A percentile compares a stretch with the other conserved stretches of the same genome.
phyloP scores from a whole-genome alignment of 2,329 filamentous ascomycete genomes.

The Cercospora beticola region DNA sequence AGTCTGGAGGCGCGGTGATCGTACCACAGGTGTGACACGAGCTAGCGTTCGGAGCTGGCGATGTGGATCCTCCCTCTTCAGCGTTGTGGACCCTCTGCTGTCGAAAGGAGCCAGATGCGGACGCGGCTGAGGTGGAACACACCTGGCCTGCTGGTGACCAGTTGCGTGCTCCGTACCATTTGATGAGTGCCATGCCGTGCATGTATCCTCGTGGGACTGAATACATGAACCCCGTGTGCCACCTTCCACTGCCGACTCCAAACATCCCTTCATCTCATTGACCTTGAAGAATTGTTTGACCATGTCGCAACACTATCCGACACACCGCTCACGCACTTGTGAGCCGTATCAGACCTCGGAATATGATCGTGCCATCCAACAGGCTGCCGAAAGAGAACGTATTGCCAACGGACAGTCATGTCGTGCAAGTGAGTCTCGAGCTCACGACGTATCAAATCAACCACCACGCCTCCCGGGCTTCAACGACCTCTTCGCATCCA shows the following conservation, averaged over 20 bases:
- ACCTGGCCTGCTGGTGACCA: conserved; percentile 7
- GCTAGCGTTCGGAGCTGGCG: background rate
- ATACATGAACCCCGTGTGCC: conserved; percentile 11
- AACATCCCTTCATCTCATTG: background rate
- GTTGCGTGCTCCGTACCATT: conserved; percentile 6
- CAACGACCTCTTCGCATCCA: conserved; percentile 18
- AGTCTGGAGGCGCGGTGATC: background rate
- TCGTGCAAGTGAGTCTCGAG: background rate
- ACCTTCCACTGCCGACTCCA: background rate
- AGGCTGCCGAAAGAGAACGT: conserved; percentile 4
- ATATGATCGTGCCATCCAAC: conserved; percentile 12
- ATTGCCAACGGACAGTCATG: background rate
- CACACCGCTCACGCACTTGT: background rate
- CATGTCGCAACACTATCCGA: conserved; percentile 3
- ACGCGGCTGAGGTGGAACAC: background rate
- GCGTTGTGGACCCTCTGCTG: background rate
- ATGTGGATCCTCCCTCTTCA: conserved; percentile 1
- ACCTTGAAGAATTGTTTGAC: background rate
- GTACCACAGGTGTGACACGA: conserved; percentile 2
- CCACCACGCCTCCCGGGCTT: conserved; percentile 13
- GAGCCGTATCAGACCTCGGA: conserved; percentile 13
- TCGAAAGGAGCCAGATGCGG: background rate
- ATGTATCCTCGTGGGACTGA: conserved; percentile 5
- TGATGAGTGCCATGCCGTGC: background rate
- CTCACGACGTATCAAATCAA: background rate